Evolutionary conservation across 306 rosid species (phyloP).

Genomic region (Canavalia gladiata): DNA sequence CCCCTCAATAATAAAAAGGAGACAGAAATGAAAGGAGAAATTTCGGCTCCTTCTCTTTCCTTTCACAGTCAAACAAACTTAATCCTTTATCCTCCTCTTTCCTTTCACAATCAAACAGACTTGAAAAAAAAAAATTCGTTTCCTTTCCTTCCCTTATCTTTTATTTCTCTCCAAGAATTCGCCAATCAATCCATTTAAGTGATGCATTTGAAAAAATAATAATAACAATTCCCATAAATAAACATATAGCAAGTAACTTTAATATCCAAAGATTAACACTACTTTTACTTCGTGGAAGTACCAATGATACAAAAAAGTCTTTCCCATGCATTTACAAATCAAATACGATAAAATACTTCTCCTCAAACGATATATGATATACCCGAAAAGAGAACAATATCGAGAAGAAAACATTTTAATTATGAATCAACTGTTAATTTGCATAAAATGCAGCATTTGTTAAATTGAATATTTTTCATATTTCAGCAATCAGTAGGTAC

Average conservation of each 20-base stretch:
- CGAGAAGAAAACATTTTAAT: background rate
- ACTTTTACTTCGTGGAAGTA: background rate
- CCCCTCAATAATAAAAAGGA: too few species aligned
- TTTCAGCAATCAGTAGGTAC: background rate
- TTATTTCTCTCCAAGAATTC: background rate
- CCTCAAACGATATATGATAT: background rate
- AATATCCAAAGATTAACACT: background rate
- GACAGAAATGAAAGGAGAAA: too few species aligned
- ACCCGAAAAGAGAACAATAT: background rate
- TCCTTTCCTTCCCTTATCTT: too few species aligned
- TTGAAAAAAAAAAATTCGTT: too few species aligned
- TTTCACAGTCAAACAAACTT: too few species aligned
- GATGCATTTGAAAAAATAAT: background rate
- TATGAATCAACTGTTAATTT: conserved; percentile 4
- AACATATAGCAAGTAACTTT: background rate
- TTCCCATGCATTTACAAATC: background rate
- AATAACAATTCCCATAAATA: background rate
- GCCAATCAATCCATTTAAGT: background rate
- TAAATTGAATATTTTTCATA: background rate
- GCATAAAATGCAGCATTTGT: conserved; percentile 4
- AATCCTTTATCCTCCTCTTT: too few species aligned
- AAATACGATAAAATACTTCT: background rate
- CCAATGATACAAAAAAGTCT: background rate
- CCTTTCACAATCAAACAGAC: too few species aligned
- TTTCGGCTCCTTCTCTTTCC: too few species aligned